Evolutionary conservation across 2,329 filamentous ascomycete species (phyloP).

Genomic region (Didymellaceae sp.): DNA sequence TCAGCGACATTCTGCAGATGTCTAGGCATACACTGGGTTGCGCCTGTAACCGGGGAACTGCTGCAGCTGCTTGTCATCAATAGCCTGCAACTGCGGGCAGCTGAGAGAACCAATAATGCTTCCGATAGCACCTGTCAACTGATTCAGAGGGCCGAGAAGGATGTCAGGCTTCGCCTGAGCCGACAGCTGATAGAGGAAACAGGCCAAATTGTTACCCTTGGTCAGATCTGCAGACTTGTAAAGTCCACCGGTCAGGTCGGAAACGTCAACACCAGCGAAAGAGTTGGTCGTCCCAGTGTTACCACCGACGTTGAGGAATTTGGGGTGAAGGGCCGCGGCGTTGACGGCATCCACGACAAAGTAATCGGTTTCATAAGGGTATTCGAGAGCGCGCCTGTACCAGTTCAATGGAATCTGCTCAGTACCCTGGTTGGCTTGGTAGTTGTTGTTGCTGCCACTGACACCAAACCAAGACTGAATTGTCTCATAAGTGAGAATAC

Average conservation of each 20-base stretch:
- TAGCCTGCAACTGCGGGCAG: constrained; percentile 24
- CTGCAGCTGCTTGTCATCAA: constrained; percentile 23
- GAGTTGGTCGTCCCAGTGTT: constrained; percentile 33
- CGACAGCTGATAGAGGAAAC: constrained; percentile 26
- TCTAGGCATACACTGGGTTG: constrained; percentile 24
- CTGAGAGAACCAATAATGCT: constrained; percentile 21
- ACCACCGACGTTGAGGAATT: constrained; percentile 32
- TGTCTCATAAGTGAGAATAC: constrained; percentile 22
- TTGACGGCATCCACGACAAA: constrained; percentile 28
- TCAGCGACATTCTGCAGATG: not conserved
- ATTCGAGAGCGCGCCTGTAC: constrained; percentile 31
- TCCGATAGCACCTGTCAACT: constrained; percentile 24
- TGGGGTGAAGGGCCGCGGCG: constrained; percentile 28
- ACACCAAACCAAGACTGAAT: constrained; percentile 35
- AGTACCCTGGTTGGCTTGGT: constrained; percentile 24
- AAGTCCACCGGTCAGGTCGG: constrained; percentile 24
- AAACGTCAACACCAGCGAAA: constrained; percentile 27
- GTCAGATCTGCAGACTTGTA: constrained; percentile 22
- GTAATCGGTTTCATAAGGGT: constrained; percentile 30
- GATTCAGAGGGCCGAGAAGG: constrained; percentile 20
- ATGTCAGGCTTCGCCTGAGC: constrained; percentile 32
- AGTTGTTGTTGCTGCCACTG: constrained; percentile 21
- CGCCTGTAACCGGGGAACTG: constrained; percentile 30
- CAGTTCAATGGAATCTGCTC: constrained; percentile 33
- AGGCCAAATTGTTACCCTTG: constrained; percentile 26